These are phyloP conservation scores for Naganishia cerealis DNA, from an alignment of 1,284 basidiomycete genomes.

Conservation along the genomic window DNA sequence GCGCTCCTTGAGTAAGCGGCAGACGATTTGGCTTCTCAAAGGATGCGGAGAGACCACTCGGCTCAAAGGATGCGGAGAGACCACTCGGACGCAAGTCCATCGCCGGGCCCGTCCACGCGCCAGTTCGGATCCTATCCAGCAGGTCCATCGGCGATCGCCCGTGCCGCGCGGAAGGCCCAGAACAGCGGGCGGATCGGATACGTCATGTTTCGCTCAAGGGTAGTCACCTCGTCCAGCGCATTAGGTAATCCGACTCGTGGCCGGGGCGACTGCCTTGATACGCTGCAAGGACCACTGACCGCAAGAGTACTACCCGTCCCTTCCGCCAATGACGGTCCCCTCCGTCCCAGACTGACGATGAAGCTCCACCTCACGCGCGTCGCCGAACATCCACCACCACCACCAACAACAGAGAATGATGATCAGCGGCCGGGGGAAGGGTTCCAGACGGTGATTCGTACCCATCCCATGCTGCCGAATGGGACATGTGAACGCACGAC, in stretches of 20 bases:
- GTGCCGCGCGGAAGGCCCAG: background rate
- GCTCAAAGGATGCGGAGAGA: too few species aligned
- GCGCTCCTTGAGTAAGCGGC: too few species aligned
- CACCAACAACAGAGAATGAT: too few species aligned
- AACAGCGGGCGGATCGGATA: background rate
- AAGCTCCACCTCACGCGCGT: conserved; percentile 37
- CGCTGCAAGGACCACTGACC: too few species aligned
- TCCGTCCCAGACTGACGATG: background rate
- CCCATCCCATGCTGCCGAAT: conserved; percentile 47
- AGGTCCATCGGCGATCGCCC: background rate
- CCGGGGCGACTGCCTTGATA: too few species aligned
- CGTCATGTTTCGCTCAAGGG: background rate
- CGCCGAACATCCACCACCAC: background rate
- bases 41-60: background rate
- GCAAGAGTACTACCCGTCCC: too few species aligned
- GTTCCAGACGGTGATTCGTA: conserved; percentile 58
- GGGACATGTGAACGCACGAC: conserved; percentile 54
- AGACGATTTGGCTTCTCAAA: background rate
- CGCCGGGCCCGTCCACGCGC: too few species aligned
- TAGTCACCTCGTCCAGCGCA: background rate
- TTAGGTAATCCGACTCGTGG: background rate
- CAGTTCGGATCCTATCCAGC: too few species aligned
- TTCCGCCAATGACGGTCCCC: too few species aligned
- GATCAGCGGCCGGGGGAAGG: conserved; percentile 31
- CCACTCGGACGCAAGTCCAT: too few species aligned